Evolutionary conservation across 2,329 filamentous ascomycete genomes (phyloP).

Genomic region (Aureobasidium sp.): DNA sequence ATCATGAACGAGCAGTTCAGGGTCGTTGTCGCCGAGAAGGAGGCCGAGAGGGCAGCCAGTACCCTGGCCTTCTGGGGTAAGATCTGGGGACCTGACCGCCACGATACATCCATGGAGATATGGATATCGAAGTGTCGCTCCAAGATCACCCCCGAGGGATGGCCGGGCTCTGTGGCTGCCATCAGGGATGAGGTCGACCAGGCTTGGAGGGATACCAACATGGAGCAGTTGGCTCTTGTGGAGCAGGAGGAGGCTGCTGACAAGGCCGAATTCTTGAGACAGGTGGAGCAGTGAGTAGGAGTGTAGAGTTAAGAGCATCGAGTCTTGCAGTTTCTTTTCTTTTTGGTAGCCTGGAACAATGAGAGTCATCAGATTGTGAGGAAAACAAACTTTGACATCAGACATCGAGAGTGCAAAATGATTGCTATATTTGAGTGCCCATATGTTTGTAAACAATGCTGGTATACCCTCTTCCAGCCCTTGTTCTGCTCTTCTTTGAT

Average conservation of each 20-base stretch:
- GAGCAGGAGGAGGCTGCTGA: neutral
- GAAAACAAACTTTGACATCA: too few relatives aligned
- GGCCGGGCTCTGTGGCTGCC: neutral
- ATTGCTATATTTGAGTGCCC: too few relatives aligned
- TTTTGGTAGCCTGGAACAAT: neutral
- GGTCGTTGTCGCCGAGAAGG: neutral
- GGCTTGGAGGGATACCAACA: neutral
- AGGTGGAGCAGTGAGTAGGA: neutral
- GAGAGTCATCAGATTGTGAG: too few relatives aligned
- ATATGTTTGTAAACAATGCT: too few relatives aligned
- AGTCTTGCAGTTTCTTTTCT: neutral
- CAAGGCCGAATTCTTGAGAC: neutral
- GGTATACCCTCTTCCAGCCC: too few relatives aligned
- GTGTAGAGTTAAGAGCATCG: neutral
- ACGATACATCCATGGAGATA: neutral
- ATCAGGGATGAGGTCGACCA: neutral
- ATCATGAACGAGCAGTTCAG: neutral
- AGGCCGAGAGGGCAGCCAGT: neutral
- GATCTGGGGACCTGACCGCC: neutral
- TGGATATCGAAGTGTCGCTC: neutral
- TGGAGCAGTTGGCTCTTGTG: neutral
- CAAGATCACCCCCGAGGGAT: neutral
- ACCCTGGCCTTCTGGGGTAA: neutral
- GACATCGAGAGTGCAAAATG: too few relatives aligned
- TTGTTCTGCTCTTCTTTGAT: neutral